A percentile compares a stretch with the other conserved stretches of the same genome.
phyloP scores from a whole-genome alignment of 176 grass and related monocot genomes.

The Triticum dicoccoides region DNA sequence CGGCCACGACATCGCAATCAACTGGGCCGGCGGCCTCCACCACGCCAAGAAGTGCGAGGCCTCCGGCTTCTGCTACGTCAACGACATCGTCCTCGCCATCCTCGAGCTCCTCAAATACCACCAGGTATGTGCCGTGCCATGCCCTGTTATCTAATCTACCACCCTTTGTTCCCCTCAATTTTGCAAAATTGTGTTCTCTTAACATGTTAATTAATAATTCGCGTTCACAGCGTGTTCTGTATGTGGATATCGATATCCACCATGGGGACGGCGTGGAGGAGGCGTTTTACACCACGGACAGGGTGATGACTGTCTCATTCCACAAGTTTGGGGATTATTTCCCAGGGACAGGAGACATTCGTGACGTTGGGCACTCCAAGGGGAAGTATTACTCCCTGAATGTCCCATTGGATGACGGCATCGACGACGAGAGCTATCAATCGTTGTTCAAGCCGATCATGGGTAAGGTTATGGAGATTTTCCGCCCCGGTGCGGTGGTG shows the following conservation, averaged over 20 bases:
- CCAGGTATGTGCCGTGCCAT: constrained; percentile 33
- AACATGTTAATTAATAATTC: background rate
- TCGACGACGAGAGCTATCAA: constrained; percentile 93
- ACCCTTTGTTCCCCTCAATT: background rate
- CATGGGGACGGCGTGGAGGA: constrained; percentile 97
- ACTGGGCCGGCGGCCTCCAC: constrained; percentile 94
- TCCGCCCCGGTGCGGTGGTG: constrained; percentile 73
- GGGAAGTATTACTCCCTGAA: constrained; percentile 92
- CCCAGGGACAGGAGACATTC: constrained; percentile 75
- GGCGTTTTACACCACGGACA: constrained; percentile 88
- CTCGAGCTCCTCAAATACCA: constrained; percentile 86
- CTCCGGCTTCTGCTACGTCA: constrained; percentile 95
- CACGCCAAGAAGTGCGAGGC: constrained; percentile 93
- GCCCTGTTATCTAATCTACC: background rate
- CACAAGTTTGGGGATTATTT: constrained; percentile 99
- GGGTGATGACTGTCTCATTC: constrained; percentile 93
- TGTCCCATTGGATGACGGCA: constrained; percentile 83
- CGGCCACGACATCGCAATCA: constrained; percentile 93
- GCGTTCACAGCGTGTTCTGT: constrained; percentile 71
- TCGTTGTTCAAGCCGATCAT: constrained; percentile 91
- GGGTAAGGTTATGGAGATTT: constrained; percentile 94
- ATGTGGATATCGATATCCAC: constrained; percentile 94
- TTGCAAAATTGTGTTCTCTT: background rate
- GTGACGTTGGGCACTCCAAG: constrained; percentile 58
- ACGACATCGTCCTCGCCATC: constrained; percentile 94